phyloP scores from a whole-genome alignment of 768 basidiomycete genomes.

The Leucogyrophana mollusca region DNA sequence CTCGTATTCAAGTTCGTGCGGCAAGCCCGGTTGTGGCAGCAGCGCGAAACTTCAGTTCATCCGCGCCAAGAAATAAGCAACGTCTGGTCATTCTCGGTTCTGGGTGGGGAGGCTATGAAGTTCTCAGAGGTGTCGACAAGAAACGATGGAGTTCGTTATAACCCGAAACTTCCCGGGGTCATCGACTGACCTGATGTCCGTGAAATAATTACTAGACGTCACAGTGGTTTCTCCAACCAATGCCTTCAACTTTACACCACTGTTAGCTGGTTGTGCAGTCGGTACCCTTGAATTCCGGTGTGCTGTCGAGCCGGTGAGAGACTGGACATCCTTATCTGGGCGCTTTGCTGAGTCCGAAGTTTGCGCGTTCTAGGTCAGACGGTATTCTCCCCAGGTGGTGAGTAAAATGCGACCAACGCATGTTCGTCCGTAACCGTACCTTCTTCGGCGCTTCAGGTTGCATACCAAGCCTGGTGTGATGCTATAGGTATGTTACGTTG shows the following conservation, averaged over 20 bases:
- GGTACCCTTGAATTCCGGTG: conserved; percentile 84
- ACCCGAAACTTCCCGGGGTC: neutral
- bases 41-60: conserved; percentile 38
- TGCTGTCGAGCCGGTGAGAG: conserved; percentile 74
- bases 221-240: conserved; percentile 62
- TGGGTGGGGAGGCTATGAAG: conserved; percentile 77
- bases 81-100: conserved; percentile 69
- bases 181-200: neutral
- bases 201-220: conserved; percentile 44
- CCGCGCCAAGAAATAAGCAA: conserved; percentile 31
- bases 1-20: neutral
- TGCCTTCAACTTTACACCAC: conserved; percentile 41
- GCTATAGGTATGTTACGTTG: conserved; percentile 47
- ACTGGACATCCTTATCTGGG: neutral
- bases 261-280: conserved; percentile 60
- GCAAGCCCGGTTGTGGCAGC: conserved; percentile 1
- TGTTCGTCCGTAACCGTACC: neutral
- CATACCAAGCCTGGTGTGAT: conserved; percentile 79
- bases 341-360: conserved; percentile 6
- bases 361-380: conserved; percentile 42
- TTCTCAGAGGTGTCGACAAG: conserved; percentile 66
- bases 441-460: conserved; percentile 35
- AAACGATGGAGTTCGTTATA: conserved; percentile 60
- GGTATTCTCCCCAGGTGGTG: conserved; percentile 57
- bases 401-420: conserved; percentile 15